Percentiles rank a stretch among this genome's conserved stretches.
phyloP scores from a whole-genome alignment of 768 basidiomycete genomes.

The Phylloporus arenicola region DNA sequence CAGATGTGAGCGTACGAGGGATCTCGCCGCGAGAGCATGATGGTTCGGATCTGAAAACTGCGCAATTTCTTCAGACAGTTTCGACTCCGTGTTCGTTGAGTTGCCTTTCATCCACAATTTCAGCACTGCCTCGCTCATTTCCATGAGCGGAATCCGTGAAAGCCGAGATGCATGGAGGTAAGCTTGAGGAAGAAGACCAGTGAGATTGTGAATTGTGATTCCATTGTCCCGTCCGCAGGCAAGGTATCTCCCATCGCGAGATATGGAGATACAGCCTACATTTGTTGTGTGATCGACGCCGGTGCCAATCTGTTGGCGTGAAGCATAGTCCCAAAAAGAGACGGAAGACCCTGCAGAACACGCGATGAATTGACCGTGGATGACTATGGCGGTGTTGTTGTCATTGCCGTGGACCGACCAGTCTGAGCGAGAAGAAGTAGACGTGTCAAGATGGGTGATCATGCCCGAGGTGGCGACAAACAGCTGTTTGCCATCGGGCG shows the following conservation, averaged over 20 bases:
- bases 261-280: slow-evolving; percentile 1
- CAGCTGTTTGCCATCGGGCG: neutral
- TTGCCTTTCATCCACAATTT: neutral
- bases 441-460: neutral
- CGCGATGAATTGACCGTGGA: neutral
- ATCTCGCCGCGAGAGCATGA: neutral
- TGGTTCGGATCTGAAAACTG: neutral
- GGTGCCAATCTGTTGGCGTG: neutral
- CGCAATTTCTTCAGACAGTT: neutral
- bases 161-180: neutral
- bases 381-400: neutral
- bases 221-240: slow-evolving; percentile 1
- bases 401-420: slow-evolving; percentile 1
- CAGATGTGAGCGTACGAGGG: neutral
- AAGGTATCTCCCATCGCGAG: slow-evolving; percentile 5
- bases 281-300: neutral
- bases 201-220: slow-evolving; percentile 2
- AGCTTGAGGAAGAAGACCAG: neutral
- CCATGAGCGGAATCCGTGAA: neutral
- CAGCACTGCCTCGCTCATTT: neutral
- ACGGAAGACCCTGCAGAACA: slow-evolving; percentile 1
- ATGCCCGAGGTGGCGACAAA: neutral
- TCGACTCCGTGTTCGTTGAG: neutral
- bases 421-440: neutral
- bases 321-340: slow-evolving; percentile 6